A percentile compares a stretch with the other conserved stretches of the same genome.
Evolutionary conservation across 768 basidiomycete species (phyloP).

Genomic region (Russula compacta): DNA sequence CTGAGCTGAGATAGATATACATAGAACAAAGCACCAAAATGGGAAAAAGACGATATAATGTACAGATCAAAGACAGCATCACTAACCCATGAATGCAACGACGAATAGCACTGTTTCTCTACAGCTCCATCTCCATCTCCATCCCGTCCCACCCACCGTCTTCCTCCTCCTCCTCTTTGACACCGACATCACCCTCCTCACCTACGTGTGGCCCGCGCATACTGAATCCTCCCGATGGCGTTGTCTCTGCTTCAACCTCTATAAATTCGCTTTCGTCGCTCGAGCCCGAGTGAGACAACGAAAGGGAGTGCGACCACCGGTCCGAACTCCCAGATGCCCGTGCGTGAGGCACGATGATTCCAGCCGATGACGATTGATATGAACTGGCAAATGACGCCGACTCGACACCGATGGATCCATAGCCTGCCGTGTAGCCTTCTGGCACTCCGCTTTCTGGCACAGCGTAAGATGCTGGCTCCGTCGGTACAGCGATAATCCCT

Average conservation of each 20-base stretch:
- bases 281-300: constrained; percentile 27
- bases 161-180: constrained; percentile 36
- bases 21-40: background rate
- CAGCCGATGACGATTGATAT: constrained; percentile 10
- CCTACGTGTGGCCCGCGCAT: constrained; percentile 27
- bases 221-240: constrained; percentile 20
- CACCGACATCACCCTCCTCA: constrained; percentile 36
- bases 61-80: constrained; percentile 3
- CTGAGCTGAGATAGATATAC: background rate
- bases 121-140: constrained; percentile 69
- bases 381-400: constrained; percentile 24
- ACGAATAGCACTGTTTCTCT: background rate
- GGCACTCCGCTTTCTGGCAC: background rate
- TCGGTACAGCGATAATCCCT: constrained; percentile 39
- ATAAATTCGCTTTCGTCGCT: constrained; percentile 28
- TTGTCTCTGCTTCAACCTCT: constrained; percentile 11
- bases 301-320: constrained; percentile 28
- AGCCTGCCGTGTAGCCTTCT: constrained; percentile 23
- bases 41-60: background rate
- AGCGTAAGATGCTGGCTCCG: constrained; percentile 13
- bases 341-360: constrained; percentile 2
- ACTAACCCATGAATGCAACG: background rate
- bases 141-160: constrained; percentile 41
- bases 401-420: constrained; percentile 31
- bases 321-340: constrained; percentile 23